Evolutionary conservation across 1,284 basidiomycete species (phyloP).

Genomic region (Cutaneotrichosporon dermatis): DNA sequence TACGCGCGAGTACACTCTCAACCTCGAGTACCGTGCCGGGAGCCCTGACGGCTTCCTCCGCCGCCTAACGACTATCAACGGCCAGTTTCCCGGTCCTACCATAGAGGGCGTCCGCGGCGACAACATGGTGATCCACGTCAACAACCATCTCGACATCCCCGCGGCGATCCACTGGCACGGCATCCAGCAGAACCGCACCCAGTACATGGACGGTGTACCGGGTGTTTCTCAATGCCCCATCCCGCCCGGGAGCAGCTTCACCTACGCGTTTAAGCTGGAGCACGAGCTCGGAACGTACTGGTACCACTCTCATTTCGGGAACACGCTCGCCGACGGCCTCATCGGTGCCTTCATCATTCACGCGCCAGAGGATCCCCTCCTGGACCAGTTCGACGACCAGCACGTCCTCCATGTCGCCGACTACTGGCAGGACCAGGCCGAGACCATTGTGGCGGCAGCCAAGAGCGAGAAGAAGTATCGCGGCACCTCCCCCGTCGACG

Average conservation of each 20-base stretch:
- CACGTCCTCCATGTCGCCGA: conserved; percentile 25
- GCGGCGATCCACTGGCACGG: conserved; percentile 40
- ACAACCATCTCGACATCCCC: conserved; percentile 24
- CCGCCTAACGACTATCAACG: conserved; percentile 13
- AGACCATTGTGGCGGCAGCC: conserved; percentile 8
- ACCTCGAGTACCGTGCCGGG: conserved; percentile 4
- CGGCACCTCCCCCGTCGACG: conserved; percentile 7
- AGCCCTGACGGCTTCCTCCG: conserved; percentile 16
- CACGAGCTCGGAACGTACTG: conserved; percentile 34
- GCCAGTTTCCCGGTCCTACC: conserved; percentile 23
- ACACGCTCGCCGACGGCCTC: conserved; percentile 31
- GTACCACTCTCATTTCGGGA: conserved; percentile 38
- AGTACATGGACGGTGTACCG: conserved; percentile 34
- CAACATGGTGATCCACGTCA: conserved; percentile 27
- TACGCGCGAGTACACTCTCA: conserved; percentile 2
- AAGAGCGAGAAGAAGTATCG: conserved; percentile 1
- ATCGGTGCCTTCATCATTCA: conserved; percentile 31
- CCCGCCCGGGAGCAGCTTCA: conserved; percentile 52
- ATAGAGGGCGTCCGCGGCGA: conserved; percentile 37
- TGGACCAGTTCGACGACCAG: conserved; percentile 28
- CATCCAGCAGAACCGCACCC: conserved; percentile 28
- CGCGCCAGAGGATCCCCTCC: conserved; percentile 22
- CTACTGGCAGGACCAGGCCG: conserved; percentile 30
- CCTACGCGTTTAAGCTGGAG: conserved; percentile 46
- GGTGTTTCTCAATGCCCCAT: conserved; percentile 54